These are phyloP conservation scores for Pseudofabraea citricarpa DNA, from an alignment of 2,329 filamentous ascomycete species.

Conservation along the genomic window DNA sequence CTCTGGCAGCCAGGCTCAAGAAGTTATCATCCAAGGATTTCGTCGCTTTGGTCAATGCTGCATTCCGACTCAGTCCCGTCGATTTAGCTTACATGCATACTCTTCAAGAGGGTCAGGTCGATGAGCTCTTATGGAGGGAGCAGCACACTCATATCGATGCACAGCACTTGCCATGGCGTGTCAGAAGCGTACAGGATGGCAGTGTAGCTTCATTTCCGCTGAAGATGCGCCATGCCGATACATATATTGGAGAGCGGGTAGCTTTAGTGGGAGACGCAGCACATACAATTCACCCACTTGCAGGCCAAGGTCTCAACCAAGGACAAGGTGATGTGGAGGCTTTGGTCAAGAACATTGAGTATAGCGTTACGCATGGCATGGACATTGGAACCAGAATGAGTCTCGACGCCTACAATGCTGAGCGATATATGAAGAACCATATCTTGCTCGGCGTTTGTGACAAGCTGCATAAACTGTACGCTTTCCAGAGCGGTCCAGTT, in stretches of 20 bases:
- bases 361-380: conserved; percentile 75
- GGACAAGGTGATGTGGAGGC: conserved; percentile 85
- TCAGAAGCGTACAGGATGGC: conserved; percentile 68
- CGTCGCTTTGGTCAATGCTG: conserved; percentile 84
- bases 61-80: conserved; percentile 74
- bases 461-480: conserved; percentile 89
- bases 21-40: conserved; percentile 69
- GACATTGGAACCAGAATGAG: conserved; percentile 78
- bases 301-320: conserved; percentile 90
- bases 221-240: conserved; percentile 87
- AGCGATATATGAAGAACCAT: conserved; percentile 79
- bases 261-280: conserved; percentile 92
- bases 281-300: conserved; percentile 90
- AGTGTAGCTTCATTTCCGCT: conserved; percentile 88
- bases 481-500: conserved; percentile 72
- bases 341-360: conserved; percentile 68
- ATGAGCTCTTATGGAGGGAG: conserved; percentile 82
- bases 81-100: conserved; percentile 83
- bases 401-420: conserved; percentile 74
- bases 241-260: conserved; percentile 85
- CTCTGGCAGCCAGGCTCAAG: conserved; percentile 75
- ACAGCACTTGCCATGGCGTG: conserved; percentile 57
- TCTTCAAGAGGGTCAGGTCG: conserved; percentile 50
- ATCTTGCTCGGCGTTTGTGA: conserved; percentile 76
- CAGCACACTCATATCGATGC: conserved; percentile 59